Percentiles rank a stretch among this genome's conserved stretches.
These are phyloP conservation scores for Pachyrhizus erosus DNA, from an alignment of 306 rosid species.

Conservation along the genomic window DNA sequence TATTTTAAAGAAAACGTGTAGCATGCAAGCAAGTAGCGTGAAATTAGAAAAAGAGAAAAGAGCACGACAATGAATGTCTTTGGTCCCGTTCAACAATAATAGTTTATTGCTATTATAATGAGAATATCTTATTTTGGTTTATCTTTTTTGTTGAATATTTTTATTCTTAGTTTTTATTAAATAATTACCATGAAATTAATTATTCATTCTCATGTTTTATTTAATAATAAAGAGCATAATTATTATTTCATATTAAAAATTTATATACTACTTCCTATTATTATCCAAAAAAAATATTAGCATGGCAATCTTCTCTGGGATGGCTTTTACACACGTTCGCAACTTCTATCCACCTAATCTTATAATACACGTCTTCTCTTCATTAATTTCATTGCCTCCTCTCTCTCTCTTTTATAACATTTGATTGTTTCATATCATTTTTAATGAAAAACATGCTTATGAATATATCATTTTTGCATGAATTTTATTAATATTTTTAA, in stretches of 20 bases:
- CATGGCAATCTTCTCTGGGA: not conserved
- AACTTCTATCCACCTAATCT: not conserved
- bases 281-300: not conserved
- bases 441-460: not conserved
- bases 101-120: too few species aligned
- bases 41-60: not conserved
- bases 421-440: not conserved
- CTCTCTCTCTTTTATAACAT: too few species aligned
- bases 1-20: not conserved
- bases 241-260: too few species aligned
- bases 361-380: not conserved
- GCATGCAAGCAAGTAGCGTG: not conserved
- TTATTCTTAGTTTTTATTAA: too few species aligned
- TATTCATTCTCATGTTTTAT: too few species aligned
- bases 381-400: too few species aligned
- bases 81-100: not conserved
- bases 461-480: too few species aligned
- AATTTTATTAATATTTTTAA: too few species aligned
- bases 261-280: not conserved
- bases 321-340: not conserved
- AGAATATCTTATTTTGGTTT: too few species aligned
- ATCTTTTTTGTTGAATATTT: too few species aligned
- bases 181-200: too few species aligned
- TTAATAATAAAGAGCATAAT: too few species aligned
- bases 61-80: not conserved